phyloP scores from a whole-genome alignment of 2,329 filamentous ascomycete genomes.

The Penicillium palitans region DNA sequence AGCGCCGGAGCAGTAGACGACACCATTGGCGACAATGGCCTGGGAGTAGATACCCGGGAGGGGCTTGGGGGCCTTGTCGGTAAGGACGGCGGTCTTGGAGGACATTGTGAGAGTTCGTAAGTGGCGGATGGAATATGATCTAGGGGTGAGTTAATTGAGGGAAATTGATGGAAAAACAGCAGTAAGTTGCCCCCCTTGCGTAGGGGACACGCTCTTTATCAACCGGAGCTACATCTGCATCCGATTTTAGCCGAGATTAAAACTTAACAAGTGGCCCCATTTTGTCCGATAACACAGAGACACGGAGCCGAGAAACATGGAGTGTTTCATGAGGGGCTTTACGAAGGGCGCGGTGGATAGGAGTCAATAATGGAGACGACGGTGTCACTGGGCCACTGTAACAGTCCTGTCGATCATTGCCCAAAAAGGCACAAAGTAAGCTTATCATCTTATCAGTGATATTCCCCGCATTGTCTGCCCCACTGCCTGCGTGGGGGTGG shows the following conservation, averaged over 20 bases:
- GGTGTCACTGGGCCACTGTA: neutral
- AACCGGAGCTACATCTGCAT: neutral
- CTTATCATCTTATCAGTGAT: conserved; percentile 4
- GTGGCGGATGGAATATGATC: neutral
- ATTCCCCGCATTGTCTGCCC: conserved; percentile 2
- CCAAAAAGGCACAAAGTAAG: neutral
- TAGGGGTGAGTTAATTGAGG: neutral
- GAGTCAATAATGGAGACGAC: neutral
- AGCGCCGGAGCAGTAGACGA: conserved; percentile 70
- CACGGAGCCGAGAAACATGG: neutral
- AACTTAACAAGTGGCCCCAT: conserved; percentile 1
- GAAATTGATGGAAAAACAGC: neutral
- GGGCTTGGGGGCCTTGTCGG: conserved; percentile 53
- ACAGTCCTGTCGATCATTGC: neutral
- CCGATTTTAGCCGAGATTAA: neutral
- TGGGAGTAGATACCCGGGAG: conserved; percentile 59
- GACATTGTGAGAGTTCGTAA: conserved; percentile 30
- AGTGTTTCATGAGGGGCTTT: neutral
- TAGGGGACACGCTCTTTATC: neutral
- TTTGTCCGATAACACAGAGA: neutral
- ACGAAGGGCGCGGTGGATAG: neutral
- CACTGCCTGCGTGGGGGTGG: conserved; percentile 4
- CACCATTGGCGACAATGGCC: conserved; percentile 62
- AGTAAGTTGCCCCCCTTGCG: neutral
- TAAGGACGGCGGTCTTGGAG: conserved; percentile 45